A percentile compares a stretch with the other conserved stretches of the same genome.
Evolutionary conservation across 345 rosid species (phyloP).

Genomic region (Gossypium turneri): DNA sequence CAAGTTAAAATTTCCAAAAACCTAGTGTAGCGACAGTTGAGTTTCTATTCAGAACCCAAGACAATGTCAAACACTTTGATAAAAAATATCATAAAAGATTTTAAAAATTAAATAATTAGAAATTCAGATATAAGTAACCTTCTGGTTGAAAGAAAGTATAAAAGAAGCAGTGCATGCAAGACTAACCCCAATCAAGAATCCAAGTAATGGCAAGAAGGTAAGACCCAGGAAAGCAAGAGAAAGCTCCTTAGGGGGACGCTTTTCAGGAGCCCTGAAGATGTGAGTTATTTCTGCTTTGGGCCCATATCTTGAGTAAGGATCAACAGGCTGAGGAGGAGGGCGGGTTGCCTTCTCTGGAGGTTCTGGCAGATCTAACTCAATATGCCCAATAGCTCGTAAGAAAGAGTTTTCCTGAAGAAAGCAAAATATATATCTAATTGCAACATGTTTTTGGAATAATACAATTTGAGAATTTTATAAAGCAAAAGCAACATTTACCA

Average conservation of each 20-base stretch:
- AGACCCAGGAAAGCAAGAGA: slow-evolving; percentile 86
- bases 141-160: neutral
- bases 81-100: neutral
- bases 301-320: slow-evolving; percentile 64
- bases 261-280: slow-evolving; percentile 86
- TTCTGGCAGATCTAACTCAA: slow-evolving; percentile 89
- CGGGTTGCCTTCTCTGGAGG: slow-evolving; percentile 88
- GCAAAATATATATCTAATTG: slow-evolving; percentile 9
- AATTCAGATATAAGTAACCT: neutral
- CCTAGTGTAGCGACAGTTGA: too few species aligned
- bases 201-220: slow-evolving; percentile 63
- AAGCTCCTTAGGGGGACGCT: slow-evolving; percentile 72
- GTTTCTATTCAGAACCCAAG: too few species aligned
- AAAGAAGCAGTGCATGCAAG: neutral
- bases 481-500: slow-evolving; percentile 49
- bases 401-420: slow-evolving; percentile 79
- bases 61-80: neutral
- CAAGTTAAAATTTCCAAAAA: too few species aligned
- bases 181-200: slow-evolving; percentile 89
- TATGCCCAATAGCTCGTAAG: slow-evolving; percentile 54
- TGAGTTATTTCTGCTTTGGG: slow-evolving; percentile 87
- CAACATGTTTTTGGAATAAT: neutral
- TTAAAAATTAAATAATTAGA: neutral
- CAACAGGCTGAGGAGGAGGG: slow-evolving; percentile 59
- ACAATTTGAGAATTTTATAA: neutral